Evolutionary conservation across 225 moss, liverwort and hornwort genomes (phyloP), one percentile per base, ranked within the genome.

Genomic region (Neckera pumila): DNA sequence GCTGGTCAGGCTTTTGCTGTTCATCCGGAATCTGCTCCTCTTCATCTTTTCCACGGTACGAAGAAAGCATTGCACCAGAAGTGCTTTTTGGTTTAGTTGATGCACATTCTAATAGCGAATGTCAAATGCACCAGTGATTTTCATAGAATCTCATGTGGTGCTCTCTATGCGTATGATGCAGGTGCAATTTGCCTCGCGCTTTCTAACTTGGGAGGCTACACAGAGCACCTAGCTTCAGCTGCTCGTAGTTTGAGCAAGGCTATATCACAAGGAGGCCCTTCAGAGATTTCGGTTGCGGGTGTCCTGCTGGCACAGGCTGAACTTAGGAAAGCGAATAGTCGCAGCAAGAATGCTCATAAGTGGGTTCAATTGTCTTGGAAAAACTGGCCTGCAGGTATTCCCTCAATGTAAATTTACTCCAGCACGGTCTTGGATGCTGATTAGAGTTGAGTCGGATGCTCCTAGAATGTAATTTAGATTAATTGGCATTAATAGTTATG

Each of bases 11-110:
- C 97, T 70, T 93, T 88, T 80, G 89, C 92, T 70, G 69, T 91
- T 66, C 89, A 86, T 81, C 92, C 96, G 84, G 95, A 95, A 81
- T 93, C 87, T 88, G 89, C 93, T 81, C 88, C 95, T 88, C 90
- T 95, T 57, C 95, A 94, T 87, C 96, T 99, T 89, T 88, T 97
- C 78, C 96, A 99, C 82, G 97, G 98, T 98, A 96, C 23, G 87
- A 58, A 69, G 57, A 77, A 82, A 54, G 28, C 82, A 71, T 65
- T 87, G 74, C 51, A 26, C 61, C 76, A 69, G 59, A 81, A 63
- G 47, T 63, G 59, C 51, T 30, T 33, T 81, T 65, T 78, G 81
- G 84, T 90, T 84, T 47, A 82, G 77, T 90, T 38, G 79, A 28
- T 89, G 65, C 79, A 62, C 71, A 76, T 86, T 60, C 54, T 67